A percentile compares a stretch with the other conserved stretches of the same genome.
These are phyloP conservation scores for Tolypocladium tropicale DNA, from an alignment of 2,329 filamentous ascomycete genomes.

Conservation along the genomic window DNA sequence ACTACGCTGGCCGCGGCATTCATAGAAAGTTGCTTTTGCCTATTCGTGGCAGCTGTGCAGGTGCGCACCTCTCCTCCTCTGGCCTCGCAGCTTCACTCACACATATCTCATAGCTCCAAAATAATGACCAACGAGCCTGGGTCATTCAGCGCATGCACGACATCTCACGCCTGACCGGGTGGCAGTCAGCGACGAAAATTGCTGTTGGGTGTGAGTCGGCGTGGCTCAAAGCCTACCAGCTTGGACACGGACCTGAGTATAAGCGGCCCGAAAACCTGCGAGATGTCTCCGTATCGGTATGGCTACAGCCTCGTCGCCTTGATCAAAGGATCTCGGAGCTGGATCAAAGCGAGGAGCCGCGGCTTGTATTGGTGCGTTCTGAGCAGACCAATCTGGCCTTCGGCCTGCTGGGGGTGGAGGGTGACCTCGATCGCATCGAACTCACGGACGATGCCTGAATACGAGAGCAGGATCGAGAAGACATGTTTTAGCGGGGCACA, in stretches of 20 bases:
- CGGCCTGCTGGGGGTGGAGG: constrained; percentile 68
- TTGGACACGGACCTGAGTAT: constrained; percentile 71
- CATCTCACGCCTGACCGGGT: constrained; percentile 73
- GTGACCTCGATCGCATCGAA: constrained; percentile 57
- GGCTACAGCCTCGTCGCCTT: constrained; percentile 39
- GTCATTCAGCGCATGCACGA: constrained; percentile 63
- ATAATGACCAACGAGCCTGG: constrained; percentile 66
- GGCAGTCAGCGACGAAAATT: constrained; percentile 74
- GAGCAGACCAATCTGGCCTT: constrained; percentile 66
- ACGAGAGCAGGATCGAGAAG: neutral
- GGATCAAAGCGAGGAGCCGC: constrained; percentile 27
- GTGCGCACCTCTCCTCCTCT: constrained; percentile 22
- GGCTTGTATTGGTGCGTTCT: constrained; percentile 49
- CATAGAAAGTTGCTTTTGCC: constrained; percentile 69
- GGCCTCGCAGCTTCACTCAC: neutral
- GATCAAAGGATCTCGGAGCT: constrained; percentile 41
- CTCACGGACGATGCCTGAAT: constrained; percentile 31
- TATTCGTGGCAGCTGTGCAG: constrained; percentile 80
- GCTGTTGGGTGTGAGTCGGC: constrained; percentile 73
- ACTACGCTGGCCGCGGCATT: constrained; percentile 71
- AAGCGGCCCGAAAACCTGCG: constrained; percentile 31
- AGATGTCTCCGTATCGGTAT: constrained; percentile 28
- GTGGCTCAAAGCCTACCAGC: constrained; percentile 66
- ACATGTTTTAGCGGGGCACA: neutral
- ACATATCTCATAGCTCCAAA: constrained; percentile 25